Conservation (phyloP, 2,329 filamentous ascomycete species). For the Microascus cirrosus region DNA sequence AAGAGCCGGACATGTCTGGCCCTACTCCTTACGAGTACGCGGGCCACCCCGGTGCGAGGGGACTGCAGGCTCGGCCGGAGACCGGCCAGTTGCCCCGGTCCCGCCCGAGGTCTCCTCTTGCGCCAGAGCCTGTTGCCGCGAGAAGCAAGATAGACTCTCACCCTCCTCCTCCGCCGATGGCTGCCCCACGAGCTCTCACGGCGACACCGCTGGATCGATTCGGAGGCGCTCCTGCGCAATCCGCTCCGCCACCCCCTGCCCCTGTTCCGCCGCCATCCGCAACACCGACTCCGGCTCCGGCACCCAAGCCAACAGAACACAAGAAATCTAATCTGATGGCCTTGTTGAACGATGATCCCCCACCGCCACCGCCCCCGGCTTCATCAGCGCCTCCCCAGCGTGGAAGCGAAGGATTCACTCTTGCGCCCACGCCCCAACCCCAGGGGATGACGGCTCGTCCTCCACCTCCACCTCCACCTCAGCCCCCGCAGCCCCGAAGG, state of each 20-base stretch:
- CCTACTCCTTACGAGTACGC: not conserved
- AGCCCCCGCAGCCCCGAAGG: conserved; percentile 31
- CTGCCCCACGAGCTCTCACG: not conserved
- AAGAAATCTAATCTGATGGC: conserved; percentile 55
- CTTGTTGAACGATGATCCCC: conserved; percentile 48
- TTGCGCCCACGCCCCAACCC: conserved; percentile 35
- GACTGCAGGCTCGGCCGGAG: not conserved
- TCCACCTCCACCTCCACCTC: conserved; percentile 21
- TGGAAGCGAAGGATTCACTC: not conserved
- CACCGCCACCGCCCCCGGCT: conserved; percentile 27
- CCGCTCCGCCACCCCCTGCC: not conserved
- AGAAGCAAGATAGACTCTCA: not conserved
- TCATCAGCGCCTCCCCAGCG: conserved; percentile 23
- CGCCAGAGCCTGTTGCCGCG: not conserved
- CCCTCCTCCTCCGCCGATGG: not conserved
- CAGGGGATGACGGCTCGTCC: conserved; percentile 29
- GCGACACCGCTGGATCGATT: not conserved
- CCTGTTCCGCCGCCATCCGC: not conserved
- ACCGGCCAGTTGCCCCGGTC: not conserved
- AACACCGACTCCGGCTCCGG: conserved; percentile 15
- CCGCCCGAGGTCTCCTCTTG: not conserved
- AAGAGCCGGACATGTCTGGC: not conserved
- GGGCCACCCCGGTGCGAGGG: not conserved
- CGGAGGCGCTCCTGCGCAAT: not conserved
- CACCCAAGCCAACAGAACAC: conserved; percentile 33